Percentiles rank a stretch among this genome's conserved stretches.
These are phyloP conservation scores for Domatiomyces globalis DNA, from an alignment of 2,329 filamentous ascomycete genomes.

Conservation along the genomic window DNA sequence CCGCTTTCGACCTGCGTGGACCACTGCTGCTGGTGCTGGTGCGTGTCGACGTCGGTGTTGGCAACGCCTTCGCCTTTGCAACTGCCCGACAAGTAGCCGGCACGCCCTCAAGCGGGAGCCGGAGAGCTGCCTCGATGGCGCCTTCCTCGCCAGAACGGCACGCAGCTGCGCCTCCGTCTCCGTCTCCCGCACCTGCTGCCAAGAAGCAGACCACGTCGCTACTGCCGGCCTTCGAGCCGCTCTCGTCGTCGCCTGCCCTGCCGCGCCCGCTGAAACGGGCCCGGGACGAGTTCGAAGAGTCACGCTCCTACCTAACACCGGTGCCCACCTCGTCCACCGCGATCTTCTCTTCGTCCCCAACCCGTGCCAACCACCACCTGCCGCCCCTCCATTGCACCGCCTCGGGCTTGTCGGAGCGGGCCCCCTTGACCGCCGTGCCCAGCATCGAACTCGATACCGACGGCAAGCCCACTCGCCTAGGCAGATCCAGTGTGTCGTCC, in stretches of 20 bases:
- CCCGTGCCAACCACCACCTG: conserved; percentile 36
- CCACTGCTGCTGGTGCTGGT: neutral
- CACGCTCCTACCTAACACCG: conserved; percentile 72
- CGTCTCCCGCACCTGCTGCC: neutral
- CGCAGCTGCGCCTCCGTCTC: neutral
- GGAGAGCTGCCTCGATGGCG: neutral
- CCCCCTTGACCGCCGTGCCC: conserved; percentile 71
- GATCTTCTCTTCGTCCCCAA: conserved; percentile 76
- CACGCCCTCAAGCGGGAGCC: neutral
- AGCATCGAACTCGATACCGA: conserved; percentile 65
- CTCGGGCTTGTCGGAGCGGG: conserved; percentile 59
- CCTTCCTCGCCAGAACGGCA: neutral
- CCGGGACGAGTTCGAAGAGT: conserved; percentile 29
- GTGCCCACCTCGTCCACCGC: conserved; percentile 87
- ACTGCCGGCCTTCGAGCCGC: conserved; percentile 36
- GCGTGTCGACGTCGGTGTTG: neutral
- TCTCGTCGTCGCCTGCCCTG: conserved; percentile 35
- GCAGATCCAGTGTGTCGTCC: conserved; percentile 87
- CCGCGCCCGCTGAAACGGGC: conserved; percentile 35
- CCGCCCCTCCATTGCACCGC: conserved; percentile 47
- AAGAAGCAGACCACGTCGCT: conserved; percentile 30
- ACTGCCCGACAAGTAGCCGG: neutral
- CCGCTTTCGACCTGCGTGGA: neutral
- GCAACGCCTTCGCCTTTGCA: neutral
- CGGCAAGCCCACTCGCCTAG: conserved; percentile 73